phyloP scores from a whole-genome alignment of 2,329 filamentous ascomycete species.

The Pseudogymnoascus sp. region DNA sequence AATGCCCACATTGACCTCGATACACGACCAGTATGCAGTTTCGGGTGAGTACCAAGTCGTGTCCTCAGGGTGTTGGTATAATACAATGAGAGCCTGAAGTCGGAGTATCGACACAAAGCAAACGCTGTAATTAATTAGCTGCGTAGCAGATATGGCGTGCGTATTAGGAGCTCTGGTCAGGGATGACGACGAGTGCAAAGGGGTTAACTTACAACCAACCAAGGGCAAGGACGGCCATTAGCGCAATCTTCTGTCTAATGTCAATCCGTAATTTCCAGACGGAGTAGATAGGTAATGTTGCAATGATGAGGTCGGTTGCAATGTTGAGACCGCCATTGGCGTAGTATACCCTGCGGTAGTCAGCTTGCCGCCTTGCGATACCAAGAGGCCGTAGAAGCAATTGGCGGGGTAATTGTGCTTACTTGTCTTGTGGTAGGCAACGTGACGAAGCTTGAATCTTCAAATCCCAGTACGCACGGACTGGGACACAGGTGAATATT shows the following conservation, averaged over 20 bases:
- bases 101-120: constrained; percentile 21
- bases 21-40: constrained; percentile 17
- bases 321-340: constrained; percentile 23
- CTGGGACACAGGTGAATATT: constrained; percentile 37
- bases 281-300: constrained; percentile 33
- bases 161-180: neutral
- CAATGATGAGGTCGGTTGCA: constrained; percentile 34
- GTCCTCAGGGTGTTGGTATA: neutral
- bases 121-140: constrained; percentile 13
- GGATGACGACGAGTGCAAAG: no score
- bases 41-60: neutral
- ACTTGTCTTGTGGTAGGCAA: constrained; percentile 31
- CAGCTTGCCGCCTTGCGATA: neutral
- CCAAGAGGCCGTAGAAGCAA: neutral
- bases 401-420: neutral
- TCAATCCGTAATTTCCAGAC: constrained; percentile 35
- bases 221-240: constrained; percentile 32
- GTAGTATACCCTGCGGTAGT: neutral
- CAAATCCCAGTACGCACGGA: constrained; percentile 35
- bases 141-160: neutral
- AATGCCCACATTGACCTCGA: constrained; percentile 22
- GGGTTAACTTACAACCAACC: constrained; percentile 26
- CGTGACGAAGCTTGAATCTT: constrained; percentile 26
- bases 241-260: constrained; percentile 28
- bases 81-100: constrained; percentile 17